phyloP scores from a whole-genome alignment of 371 early-diverging fungal species.

The Rhizopus sp. region DNA sequence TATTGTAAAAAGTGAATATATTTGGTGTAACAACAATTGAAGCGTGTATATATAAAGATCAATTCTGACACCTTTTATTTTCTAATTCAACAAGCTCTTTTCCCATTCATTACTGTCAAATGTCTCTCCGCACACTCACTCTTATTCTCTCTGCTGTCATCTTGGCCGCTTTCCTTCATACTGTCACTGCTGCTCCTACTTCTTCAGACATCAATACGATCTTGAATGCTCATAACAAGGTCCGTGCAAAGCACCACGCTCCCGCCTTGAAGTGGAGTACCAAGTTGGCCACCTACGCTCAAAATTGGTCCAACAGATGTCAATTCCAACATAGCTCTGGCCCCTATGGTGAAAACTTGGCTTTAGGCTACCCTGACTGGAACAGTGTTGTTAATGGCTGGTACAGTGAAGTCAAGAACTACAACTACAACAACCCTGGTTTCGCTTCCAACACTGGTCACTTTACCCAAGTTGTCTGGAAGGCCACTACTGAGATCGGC shows the following conservation, averaged over 20 bases:
- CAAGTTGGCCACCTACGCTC: slow-evolving; percentile 45
- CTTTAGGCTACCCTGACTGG: slow-evolving; percentile 39
- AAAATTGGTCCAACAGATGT: slow-evolving; percentile 49
- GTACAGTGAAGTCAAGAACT: slow-evolving; percentile 47
- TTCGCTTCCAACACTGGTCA: slow-evolving; percentile 41
- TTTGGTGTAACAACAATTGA: no score
- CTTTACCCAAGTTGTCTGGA: slow-evolving; percentile 58
- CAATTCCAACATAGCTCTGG: neutral
- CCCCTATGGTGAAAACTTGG: slow-evolving; percentile 45
- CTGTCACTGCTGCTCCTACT: slow-evolving; percentile 10
- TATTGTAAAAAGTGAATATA: no score
- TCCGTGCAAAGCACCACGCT: slow-evolving; percentile 45
- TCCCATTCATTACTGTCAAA: neutral
- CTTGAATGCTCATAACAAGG: slow-evolving; percentile 46
- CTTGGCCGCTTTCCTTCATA: slow-evolving; percentile 1
- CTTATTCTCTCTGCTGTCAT: slow-evolving; percentile 7
- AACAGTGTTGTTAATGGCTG: slow-evolving; percentile 34
- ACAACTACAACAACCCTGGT: slow-evolving; percentile 45
- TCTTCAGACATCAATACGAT: slow-evolving; percentile 10
- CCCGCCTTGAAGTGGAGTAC: slow-evolving; percentile 49
- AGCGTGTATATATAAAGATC: no score
- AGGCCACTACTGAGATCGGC: slow-evolving; percentile 42
- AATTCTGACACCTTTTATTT: no score
- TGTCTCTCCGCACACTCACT: slow-evolving; percentile 1
- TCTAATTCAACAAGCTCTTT: no score